A percentile compares a stretch with the other conserved stretches of the same genome.
Evolutionary conservation across 768 basidiomycete species (phyloP).

Genomic region (Pulveroboletus ravenelii): DNA sequence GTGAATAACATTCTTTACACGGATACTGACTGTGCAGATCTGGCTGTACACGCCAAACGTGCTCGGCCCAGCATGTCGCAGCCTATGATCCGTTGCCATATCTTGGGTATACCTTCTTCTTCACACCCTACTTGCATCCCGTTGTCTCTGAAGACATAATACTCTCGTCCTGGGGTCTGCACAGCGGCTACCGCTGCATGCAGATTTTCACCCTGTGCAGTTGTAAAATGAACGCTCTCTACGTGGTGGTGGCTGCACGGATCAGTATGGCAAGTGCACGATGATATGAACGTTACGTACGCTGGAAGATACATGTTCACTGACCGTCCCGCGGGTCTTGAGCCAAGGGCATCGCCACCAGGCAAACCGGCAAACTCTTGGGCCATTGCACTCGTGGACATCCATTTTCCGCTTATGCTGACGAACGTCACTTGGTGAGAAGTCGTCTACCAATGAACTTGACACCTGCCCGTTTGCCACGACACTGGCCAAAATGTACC

Average conservation of each 20-base stretch:
- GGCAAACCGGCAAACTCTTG: conserved; percentile 60
- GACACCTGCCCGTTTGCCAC: conserved; percentile 59
- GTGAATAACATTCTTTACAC: neutral
- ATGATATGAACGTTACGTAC: conserved; percentile 35
- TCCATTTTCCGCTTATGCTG: conserved; percentile 68
- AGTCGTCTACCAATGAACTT: neutral
- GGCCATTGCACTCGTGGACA: conserved; percentile 65
- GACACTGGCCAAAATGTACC: conserved; percentile 66
- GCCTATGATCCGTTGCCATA: conserved; percentile 58
- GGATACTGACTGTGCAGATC: neutral
- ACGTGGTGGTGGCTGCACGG: conserved; percentile 62
- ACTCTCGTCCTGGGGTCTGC: conserved; percentile 65
- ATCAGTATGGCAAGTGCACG: neutral
- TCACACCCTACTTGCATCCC: conserved; percentile 76
- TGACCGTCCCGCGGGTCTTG: conserved; percentile 20
- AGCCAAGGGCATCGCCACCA: neutral
- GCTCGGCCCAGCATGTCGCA: conserved; percentile 35
- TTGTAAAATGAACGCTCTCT: conserved; percentile 67
- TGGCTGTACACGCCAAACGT: neutral
- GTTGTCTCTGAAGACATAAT: conserved; percentile 67
- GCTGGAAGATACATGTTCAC: conserved; percentile 62
- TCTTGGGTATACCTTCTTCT: conserved; percentile 60
- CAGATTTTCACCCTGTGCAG: conserved; percentile 37
- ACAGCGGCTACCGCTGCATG: conserved; percentile 64
- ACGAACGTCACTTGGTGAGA: conserved; percentile 3